These are phyloP conservation scores for Lentinula lateritia DNA, from an alignment of 768 basidiomycete genomes.

Conservation along the genomic window DNA sequence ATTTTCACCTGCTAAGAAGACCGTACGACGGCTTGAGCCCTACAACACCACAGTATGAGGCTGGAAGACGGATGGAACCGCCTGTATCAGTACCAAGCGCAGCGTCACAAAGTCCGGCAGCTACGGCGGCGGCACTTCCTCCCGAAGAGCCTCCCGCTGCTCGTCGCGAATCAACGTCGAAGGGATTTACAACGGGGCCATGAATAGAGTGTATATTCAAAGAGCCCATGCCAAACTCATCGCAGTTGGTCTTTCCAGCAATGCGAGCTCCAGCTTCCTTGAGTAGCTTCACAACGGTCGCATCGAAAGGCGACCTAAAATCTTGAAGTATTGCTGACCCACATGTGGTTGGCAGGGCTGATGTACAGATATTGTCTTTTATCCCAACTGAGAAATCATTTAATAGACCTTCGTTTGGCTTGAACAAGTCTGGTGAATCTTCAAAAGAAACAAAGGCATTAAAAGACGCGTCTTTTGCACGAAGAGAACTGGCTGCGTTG, in stretches of 20 bases:
- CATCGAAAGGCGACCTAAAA: constrained; percentile 78
- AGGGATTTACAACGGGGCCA: constrained; percentile 80
- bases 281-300: constrained; percentile 73
- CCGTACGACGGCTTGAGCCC: constrained; percentile 97
- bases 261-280: constrained; percentile 61
- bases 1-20: constrained; percentile 66
- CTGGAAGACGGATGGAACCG: constrained; percentile 89
- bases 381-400: constrained; percentile 54
- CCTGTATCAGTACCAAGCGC: constrained; percentile 94
- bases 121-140: constrained; percentile 92
- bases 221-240: constrained; percentile 99
- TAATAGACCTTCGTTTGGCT: constrained; percentile 22
- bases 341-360: constrained; percentile 60
- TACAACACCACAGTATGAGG: constrained; percentile 88
- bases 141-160: constrained; percentile 93
- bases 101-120: constrained; percentile 73
- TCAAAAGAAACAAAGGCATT: constrained; percentile 49
- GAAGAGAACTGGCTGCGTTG: background rate
- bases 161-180: constrained; percentile 38
- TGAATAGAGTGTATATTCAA: constrained; percentile 69
- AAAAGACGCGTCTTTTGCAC: constrained; percentile 16
- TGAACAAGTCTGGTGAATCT: background rate
- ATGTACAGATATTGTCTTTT: constrained; percentile 86
- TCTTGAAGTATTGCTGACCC: constrained; percentile 72
- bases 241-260: constrained; percentile 89